Percentiles rank a stretch among this genome's conserved stretches.
Evolutionary conservation across 176 grass and related monocot species (phyloP).

Genomic region (Pontederia crassipes): DNA sequence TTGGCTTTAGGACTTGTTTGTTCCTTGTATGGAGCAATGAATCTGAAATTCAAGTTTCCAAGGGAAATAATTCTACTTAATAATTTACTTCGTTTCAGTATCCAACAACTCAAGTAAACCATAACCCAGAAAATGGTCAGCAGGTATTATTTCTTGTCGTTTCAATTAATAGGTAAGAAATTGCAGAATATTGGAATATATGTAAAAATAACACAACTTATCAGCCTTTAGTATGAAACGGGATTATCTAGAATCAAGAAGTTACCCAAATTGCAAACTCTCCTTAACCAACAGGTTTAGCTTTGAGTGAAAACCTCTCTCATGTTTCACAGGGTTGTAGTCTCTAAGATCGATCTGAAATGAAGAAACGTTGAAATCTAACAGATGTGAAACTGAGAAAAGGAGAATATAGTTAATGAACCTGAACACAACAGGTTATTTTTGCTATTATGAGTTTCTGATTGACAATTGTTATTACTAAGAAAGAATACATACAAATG

Average conservation of each 20-base stretch:
- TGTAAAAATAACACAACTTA: neutral
- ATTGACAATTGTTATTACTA: neutral
- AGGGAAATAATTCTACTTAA: neutral
- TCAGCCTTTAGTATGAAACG: neutral
- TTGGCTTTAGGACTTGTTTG: conserved; percentile 4
- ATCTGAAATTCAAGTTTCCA: conserved; percentile 38
- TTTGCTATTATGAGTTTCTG: neutral
- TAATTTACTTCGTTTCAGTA: neutral
- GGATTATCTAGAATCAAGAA: neutral
- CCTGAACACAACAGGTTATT: neutral
- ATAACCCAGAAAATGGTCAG: neutral
- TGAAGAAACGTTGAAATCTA: conserved; percentile 9
- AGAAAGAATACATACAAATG: neutral
- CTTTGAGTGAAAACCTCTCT: conserved; percentile 86
- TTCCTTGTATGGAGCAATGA: conserved; percentile 19
- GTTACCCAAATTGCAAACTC: conserved; percentile 80
- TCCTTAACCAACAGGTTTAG: conserved; percentile 62
- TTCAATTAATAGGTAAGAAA: too few species aligned
- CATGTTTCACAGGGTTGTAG: conserved; percentile 89
- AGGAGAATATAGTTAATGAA: neutral
- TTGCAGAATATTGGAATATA: too few species aligned
- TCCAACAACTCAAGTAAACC: neutral
- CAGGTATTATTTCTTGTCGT: neutral
- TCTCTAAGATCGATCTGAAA: conserved; percentile 65
- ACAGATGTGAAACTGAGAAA: neutral